These are phyloP conservation scores for Suillus brevipes DNA, from an alignment of 768 basidiomycete species.

Conservation along the genomic window DNA sequence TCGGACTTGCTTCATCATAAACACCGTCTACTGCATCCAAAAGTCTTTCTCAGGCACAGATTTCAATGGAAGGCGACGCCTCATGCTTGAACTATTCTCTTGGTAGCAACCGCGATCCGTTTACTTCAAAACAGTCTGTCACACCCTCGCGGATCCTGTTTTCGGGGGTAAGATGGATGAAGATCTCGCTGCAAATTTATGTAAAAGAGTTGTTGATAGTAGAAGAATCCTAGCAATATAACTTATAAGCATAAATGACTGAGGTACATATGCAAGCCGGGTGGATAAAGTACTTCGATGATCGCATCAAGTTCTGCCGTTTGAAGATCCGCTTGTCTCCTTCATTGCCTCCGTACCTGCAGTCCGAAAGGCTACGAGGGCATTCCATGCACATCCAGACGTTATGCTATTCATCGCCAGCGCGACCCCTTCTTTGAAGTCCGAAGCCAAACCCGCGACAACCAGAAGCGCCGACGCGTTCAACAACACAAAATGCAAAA, in stretches of 20 bases:
- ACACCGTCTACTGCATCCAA: not conserved
- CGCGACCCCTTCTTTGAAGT: slow-evolving; percentile 69
- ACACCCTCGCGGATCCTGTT: not conserved
- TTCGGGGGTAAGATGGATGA: not conserved
- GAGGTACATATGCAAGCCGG: not conserved
- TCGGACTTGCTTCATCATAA: no score
- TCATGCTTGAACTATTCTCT: not conserved
- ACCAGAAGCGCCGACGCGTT: slow-evolving; percentile 89
- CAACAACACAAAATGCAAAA: slow-evolving; percentile 85
- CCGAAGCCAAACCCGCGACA: slow-evolving; percentile 72
- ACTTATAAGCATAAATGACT: not conserved
- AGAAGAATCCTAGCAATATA: not conserved
- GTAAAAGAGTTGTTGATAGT: not conserved
- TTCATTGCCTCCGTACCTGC: slow-evolving; percentile 30
- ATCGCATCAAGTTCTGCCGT: not conserved
- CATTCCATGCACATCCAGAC: slow-evolving; percentile 61
- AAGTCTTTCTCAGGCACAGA: not conserved
- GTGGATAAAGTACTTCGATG: not conserved
- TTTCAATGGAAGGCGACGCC: not conserved
- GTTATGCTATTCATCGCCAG: slow-evolving; percentile 62
- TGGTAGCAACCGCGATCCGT: not conserved
- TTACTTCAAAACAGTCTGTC: not conserved
- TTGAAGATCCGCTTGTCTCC: not conserved
- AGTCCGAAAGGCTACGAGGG: slow-evolving; percentile 51
- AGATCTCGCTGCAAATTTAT: not conserved